phyloP scores from a whole-genome alignment of 2,329 filamentous ascomycete species.

The Helotiales sp. region DNA sequence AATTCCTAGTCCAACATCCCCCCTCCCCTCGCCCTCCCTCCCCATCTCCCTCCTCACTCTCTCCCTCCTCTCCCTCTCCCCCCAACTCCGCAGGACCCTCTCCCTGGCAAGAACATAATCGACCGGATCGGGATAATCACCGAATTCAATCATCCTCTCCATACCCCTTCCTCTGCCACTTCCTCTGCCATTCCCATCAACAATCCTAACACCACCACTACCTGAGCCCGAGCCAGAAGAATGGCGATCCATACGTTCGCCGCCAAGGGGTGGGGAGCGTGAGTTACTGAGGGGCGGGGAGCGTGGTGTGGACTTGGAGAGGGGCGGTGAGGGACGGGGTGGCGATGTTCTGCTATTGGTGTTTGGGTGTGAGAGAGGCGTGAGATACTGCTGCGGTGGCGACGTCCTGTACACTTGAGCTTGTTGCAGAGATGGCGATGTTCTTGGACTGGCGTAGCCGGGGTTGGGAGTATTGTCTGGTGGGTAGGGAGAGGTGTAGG shows the following conservation, averaged over 20 bases:
- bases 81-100: constrained; percentile 27
- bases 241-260: not conserved
- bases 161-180: constrained; percentile 1
- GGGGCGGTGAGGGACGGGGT: not conserved
- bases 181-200: not conserved
- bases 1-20: constrained; percentile 14
- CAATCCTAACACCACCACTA: not conserved
- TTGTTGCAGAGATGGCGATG: not conserved
- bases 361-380: too few species aligned
- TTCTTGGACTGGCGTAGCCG: not conserved
- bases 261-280: not conserved
- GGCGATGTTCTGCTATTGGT: not conserved
- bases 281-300: too few species aligned
- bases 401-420: not conserved
- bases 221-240: not conserved
- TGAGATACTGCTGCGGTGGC: not conserved
- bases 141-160: constrained; percentile 36
- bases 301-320: not conserved
- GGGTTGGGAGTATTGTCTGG: not conserved
- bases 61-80: constrained; percentile 21
- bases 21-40: not conserved
- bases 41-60: constrained; percentile 10
- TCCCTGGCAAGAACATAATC: constrained; percentile 24
- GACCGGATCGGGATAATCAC: constrained; percentile 35
- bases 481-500: constrained; percentile 14